phyloP scores from a whole-genome alignment of 2,329 filamentous ascomycete genomes.

The Aspergillus spinulosporus region DNA sequence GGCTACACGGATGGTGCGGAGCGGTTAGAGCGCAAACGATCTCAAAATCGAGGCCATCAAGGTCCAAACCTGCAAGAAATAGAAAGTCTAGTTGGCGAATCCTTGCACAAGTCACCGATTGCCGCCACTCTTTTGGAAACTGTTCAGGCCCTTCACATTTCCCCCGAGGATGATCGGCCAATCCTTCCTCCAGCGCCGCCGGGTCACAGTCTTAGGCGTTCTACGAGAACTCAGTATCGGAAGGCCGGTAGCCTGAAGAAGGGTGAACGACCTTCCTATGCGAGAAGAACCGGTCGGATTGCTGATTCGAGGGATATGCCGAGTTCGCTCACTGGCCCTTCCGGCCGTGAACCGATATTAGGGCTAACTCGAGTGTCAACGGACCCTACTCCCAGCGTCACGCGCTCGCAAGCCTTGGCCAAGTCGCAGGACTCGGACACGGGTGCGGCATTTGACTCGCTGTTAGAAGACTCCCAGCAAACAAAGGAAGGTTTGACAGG shows the following conservation, averaged over 20 bases:
- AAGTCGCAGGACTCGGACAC: slow-evolving; percentile 25
- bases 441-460: slow-evolving; percentile 29
- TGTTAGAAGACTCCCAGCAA: slow-evolving; percentile 30
- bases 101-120: slow-evolving; percentile 66
- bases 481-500: slow-evolving; percentile 22
- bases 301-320: slow-evolving; percentile 59
- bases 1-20: slow-evolving; percentile 84
- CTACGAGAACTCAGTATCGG: slow-evolving; percentile 87
- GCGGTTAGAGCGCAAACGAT: slow-evolving; percentile 71
- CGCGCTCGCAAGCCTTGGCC: slow-evolving; percentile 51
- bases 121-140: slow-evolving; percentile 57
- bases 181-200: slow-evolving; percentile 75
- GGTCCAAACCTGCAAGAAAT: slow-evolving; percentile 69
- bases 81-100: slow-evolving; percentile 80
- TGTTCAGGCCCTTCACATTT: slow-evolving; percentile 47
- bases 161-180: slow-evolving; percentile 70
- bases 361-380: slow-evolving; percentile 39
- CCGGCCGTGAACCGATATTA: slow-evolving; percentile 37
- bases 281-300: slow-evolving; percentile 67
- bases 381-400: slow-evolving; percentile 35
- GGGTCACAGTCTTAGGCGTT: slow-evolving; percentile 79
- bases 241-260: slow-evolving; percentile 76
- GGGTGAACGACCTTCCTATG: slow-evolving; percentile 72
- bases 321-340: slow-evolving; percentile 42
- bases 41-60: slow-evolving; percentile 55